Base-by-base conservation (phyloP, 208 protist species). In the Trypanosoma lewisi region DNA sequence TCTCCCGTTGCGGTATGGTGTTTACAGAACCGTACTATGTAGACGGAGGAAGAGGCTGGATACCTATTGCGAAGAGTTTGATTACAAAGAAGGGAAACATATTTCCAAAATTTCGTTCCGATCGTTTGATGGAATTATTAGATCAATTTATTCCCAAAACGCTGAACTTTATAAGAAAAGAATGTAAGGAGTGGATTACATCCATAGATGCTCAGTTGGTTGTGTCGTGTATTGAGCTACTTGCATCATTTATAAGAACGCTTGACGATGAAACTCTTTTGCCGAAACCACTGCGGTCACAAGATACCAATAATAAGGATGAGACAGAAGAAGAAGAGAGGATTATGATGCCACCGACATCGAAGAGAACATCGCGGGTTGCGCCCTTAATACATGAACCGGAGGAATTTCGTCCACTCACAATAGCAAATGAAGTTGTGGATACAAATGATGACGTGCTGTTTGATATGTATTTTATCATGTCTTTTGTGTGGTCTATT, bases 1-100 rank as follows among this genome's bases (percentile, higher is more conserved):
- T 99, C 41, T 99, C 97, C 21, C 87, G 98, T 44, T 99, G 98
- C 75, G 98, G 98, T 61, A 99, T 99, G 98, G 96, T 99, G 51
- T 99, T 95, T 72, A 83, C 97, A 67, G 96, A 99, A 72, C 87
- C 93, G 31, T 96, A 87, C 75, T 97, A 97, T 67, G 72, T 95
- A 2, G 90, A 96, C 64, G 83, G 87, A 16, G 63, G 78, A 39
- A 83, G 91, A n/a, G 93, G 95, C n/a, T 96, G 91, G 91, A 72
- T 82, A 37, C 87, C 82, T 11, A 82, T 96, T 68, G 80, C 84
- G 23, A 73, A 75, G 56, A 91, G 77, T 28, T 75, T 96, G 47
- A 66, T 87, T 8, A 55, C 59, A 34, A 51, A 83, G 51, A 85
- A 91, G 68, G 70, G 79, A 14, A 66, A 67, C 9, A 31, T 51